Conservation (phyloP, 176 grass and related monocot species). For the Juncus effusus region DNA sequence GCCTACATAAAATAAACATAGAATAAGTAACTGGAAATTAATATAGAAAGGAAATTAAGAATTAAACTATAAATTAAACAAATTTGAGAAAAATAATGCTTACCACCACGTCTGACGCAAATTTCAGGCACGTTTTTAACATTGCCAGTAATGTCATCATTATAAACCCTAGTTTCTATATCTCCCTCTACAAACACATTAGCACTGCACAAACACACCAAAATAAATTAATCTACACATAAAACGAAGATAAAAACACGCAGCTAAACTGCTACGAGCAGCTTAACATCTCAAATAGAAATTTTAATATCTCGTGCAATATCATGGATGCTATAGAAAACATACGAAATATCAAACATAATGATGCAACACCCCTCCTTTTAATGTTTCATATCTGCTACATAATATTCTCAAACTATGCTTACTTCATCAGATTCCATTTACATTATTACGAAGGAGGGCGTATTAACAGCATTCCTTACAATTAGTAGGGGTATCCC, state of each 20-base stretch:
- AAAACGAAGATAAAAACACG: not conserved
- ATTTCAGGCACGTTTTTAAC: constrained; percentile 85
- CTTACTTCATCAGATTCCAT: too few relatives aligned
- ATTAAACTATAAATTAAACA: constrained; percentile 1
- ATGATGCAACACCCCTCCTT: too few relatives aligned
- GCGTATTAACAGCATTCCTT: too few relatives aligned
- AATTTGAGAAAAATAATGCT: constrained; percentile 14
- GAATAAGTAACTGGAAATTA: constrained; percentile 22
- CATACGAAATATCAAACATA: too few relatives aligned
- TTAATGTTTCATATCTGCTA: too few relatives aligned
- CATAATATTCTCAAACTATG: too few relatives aligned
- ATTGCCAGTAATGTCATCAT: constrained; percentile 68
- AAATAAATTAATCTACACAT: not conserved
- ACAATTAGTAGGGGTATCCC: too few relatives aligned
- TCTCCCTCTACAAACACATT: constrained; percentile 89
- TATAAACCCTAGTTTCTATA: constrained; percentile 95
- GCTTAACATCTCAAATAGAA: too few relatives aligned
- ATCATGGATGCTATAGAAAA: too few relatives aligned
- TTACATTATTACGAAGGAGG: too few relatives aligned
- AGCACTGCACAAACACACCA: constrained; percentile 38
- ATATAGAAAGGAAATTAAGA: not conserved
- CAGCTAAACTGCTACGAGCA: too few relatives aligned
- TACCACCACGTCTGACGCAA: constrained; percentile 69
- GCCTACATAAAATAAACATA: constrained; percentile 34
- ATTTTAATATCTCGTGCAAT: not conserved